Percentiles rank a stretch among this genome's conserved stretches.
phyloP scores from a whole-genome alignment of 2,329 filamentous ascomycete genomes.

The Pyrenochaeta sp. region DNA sequence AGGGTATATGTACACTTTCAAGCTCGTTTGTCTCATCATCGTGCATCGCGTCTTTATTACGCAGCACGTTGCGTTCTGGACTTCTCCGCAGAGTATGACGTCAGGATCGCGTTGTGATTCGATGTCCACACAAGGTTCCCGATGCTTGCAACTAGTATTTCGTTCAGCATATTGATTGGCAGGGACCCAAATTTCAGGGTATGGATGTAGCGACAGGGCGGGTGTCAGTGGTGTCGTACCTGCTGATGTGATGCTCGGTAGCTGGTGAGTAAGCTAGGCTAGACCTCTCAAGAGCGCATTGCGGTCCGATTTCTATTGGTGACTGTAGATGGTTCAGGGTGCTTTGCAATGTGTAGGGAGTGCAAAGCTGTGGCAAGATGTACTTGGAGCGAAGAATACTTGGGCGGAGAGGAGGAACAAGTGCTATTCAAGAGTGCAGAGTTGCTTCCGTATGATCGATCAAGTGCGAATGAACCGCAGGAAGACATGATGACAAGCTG shows the following conservation, averaged over 20 bases:
- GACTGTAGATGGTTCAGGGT: background rate
- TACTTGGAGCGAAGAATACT: slow-evolving; percentile 6
- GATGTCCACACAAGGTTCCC: background rate
- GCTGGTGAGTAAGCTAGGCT: slow-evolving; percentile 4
- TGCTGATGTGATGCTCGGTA: slow-evolving; percentile 18
- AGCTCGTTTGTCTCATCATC: background rate
- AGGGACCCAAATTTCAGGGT: background rate
- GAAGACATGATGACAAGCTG: slow-evolving; percentile 16
- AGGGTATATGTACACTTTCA: background rate
- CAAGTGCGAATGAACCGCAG: slow-evolving; percentile 13
- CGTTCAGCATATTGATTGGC: background rate
- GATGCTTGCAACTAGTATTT: slow-evolving; percentile 1
- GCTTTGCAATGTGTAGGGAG: background rate
- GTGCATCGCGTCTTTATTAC: background rate
- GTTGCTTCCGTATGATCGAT: slow-evolving; percentile 15
- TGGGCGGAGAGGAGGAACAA: slow-evolving; percentile 1
- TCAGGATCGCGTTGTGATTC: slow-evolving; percentile 10
- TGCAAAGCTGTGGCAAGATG: slow-evolving; percentile 5
- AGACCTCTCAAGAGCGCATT: background rate
- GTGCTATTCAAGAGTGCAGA: slow-evolving; percentile 12
- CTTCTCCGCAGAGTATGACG: slow-evolving; percentile 12
- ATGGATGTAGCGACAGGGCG: no score
- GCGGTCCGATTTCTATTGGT: background rate
- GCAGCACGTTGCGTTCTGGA: slow-evolving; percentile 7
- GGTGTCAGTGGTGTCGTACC: slow-evolving; percentile 9